phyloP scores from a whole-genome alignment of 2,329 filamentous ascomycete genomes.

The Coniochaeta sp. region DNA sequence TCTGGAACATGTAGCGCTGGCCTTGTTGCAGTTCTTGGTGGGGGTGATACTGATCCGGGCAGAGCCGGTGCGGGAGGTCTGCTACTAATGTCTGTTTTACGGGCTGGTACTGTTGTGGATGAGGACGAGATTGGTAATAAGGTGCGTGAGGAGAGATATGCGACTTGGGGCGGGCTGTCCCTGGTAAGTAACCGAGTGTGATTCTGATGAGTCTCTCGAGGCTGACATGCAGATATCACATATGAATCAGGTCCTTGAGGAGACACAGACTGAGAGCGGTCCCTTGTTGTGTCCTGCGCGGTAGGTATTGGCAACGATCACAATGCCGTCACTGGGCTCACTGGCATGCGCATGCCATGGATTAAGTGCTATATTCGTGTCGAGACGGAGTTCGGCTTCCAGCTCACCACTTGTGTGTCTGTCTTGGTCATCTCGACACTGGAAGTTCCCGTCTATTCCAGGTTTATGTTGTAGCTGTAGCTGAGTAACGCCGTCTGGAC shows the following conservation, averaged over 20 bases:
- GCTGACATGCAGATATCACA: neutral
- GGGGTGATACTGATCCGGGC: neutral
- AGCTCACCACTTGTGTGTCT: neutral
- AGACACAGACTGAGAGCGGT: too few species aligned
- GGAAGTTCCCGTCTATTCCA: neutral
- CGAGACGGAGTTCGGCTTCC: neutral
- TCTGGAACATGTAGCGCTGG: neutral
- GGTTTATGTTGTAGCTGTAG: neutral
- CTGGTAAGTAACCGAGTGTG: neutral
- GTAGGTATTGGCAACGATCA: too few species aligned
- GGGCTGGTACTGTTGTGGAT: neutral
- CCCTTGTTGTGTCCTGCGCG: too few species aligned
- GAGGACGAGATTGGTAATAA: neutral
- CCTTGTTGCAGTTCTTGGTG: neutral
- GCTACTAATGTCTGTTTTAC: neutral
- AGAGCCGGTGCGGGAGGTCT: neutral
- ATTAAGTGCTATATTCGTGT: neutral
- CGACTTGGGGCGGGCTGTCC: neutral
- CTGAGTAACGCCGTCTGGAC: neutral
- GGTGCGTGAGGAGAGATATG: neutral
- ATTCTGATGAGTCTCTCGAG: neutral
- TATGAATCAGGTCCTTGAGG: neutral
- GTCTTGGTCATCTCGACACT: neutral
- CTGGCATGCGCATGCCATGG: neutral
- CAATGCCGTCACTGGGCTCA: too few species aligned